Percentiles rank a stretch among this genome's conserved stretches.
phyloP scores from a whole-genome alignment of 2,329 filamentous ascomycete genomes.

The Trichophyton simii region DNA sequence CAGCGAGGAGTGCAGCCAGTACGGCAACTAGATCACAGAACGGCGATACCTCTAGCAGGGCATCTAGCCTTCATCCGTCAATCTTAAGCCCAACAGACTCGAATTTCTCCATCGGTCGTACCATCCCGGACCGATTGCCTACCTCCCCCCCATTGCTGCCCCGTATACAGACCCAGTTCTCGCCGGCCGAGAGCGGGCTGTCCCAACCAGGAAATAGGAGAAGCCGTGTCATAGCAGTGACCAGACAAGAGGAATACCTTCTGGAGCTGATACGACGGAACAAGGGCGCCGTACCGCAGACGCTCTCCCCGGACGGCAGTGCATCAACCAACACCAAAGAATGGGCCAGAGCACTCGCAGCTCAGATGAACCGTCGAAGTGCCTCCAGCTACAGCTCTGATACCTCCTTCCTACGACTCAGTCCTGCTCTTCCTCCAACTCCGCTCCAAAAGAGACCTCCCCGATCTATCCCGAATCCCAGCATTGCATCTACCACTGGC shows the following conservation, averaged over 20 bases:
- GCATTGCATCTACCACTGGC: neutral
- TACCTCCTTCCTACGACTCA: conserved; percentile 30
- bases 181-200: conserved; percentile 4
- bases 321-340: conserved; percentile 8
- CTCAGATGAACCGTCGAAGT: conserved; percentile 9
- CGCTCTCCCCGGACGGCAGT: conserved; percentile 21
- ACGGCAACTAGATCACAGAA: conserved; percentile 12
- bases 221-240: conserved; percentile 41
- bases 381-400: conserved; percentile 23
- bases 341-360: conserved; percentile 8
- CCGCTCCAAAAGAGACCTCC: conserved; percentile 2
- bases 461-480: conserved; percentile 19
- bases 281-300: conserved; percentile 35
- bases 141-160: neutral
- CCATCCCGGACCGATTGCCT: conserved; percentile 25
- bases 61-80: conserved; percentile 22
- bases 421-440: conserved; percentile 22
- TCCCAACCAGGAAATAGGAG: conserved; percentile 21
- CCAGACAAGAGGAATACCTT: conserved; percentile 41
- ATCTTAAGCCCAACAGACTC: conserved; percentile 16
- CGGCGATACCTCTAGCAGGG: conserved; percentile 17
- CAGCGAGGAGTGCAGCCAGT: conserved; percentile 12
- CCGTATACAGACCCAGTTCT: conserved; percentile 1
- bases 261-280: conserved; percentile 40
- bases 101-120: conserved; percentile 22